A percentile compares a stretch with the other conserved stretches of the same genome.
Conservation (phyloP, 140 eudicot species). For the Bidens hawaiensis region DNA sequence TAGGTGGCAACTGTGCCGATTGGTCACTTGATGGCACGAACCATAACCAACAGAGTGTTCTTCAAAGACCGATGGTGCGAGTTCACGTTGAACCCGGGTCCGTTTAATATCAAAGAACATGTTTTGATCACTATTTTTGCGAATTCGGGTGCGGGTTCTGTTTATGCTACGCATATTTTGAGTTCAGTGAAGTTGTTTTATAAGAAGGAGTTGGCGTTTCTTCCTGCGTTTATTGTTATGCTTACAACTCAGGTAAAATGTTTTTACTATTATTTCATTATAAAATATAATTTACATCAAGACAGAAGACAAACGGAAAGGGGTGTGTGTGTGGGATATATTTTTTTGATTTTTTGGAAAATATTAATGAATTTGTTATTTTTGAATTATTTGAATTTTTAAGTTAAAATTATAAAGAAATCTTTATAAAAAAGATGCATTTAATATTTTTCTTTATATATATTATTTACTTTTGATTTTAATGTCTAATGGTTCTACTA, state of each 20-base stretch:
- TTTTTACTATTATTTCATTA: background rate
- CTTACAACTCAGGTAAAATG: slow-evolving; percentile 54
- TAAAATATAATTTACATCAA: background rate
- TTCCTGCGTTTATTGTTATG: slow-evolving; percentile 61
- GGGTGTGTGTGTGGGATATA: no score
- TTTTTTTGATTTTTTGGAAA: no score
- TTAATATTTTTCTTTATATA: no score
- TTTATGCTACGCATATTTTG: slow-evolving; percentile 61
- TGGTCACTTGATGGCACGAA: slow-evolving; percentile 66
- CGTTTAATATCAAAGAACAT: slow-evolving; percentile 68
- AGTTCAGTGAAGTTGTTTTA: slow-evolving; percentile 51
- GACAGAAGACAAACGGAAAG: no score
- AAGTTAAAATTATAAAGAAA: no score
- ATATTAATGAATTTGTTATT: no score
- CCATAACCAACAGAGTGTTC: slow-evolving; percentile 36
- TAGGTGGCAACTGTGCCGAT: slow-evolving; percentile 55
- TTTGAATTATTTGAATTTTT: no score
- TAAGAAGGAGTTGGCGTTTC: slow-evolving; percentile 39
- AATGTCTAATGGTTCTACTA: no score
- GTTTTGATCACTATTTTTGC: slow-evolving; percentile 70
- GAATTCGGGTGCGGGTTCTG: slow-evolving; percentile 54
- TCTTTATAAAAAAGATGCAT: no score
- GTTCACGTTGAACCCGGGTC: slow-evolving; percentile 70
- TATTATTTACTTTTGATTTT: no score
- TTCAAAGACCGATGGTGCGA: slow-evolving; percentile 33